A percentile compares a stretch with the other conserved stretches of the same genome.
Evolutionary conservation across 2,329 filamentous ascomycete genomes (phyloP).

Genomic region (Apiospora kogelbergensis): DNA sequence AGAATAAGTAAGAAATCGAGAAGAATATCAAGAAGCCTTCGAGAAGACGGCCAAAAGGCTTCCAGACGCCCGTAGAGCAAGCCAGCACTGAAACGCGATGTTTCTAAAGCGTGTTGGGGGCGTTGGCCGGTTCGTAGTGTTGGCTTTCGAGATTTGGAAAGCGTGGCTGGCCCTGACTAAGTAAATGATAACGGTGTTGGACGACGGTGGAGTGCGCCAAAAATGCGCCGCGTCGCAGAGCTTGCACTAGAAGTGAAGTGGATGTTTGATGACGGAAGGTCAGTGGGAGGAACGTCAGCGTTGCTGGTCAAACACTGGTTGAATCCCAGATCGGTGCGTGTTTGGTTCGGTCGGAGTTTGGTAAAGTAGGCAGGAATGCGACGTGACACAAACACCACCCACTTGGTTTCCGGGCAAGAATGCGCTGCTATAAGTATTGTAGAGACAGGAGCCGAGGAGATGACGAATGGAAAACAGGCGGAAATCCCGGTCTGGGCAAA

Average conservation of each 20-base stretch:
- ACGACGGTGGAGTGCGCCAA: not conserved
- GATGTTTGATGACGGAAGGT: not conserved
- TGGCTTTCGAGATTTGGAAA: not conserved
- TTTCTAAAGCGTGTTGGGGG: not conserved
- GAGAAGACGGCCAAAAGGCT: not conserved
- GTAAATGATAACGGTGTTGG: not conserved
- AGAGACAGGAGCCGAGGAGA: not conserved
- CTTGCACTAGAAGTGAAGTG: slow-evolving; percentile 3
- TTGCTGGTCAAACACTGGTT: not conserved
- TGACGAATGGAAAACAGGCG: not conserved
- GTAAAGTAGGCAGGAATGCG: not conserved
- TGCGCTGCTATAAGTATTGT: not conserved
- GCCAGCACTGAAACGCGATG: slow-evolving; percentile 3
- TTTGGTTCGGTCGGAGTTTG: not conserved
- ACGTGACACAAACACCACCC: not conserved
- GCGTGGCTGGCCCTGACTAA: not conserved
- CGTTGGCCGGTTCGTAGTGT: not conserved
- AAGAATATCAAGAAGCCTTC: not conserved
- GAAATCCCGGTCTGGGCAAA: not conserved
- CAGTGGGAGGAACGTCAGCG: not conserved
- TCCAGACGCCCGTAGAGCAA: not conserved
- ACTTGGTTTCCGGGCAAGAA: not conserved
- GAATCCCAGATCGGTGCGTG: not conserved
- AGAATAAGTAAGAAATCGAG: not conserved
- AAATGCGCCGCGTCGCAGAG: not conserved